phyloP scores from a whole-genome alignment of 345 rosid genomes.

The Populus simonii region DNA sequence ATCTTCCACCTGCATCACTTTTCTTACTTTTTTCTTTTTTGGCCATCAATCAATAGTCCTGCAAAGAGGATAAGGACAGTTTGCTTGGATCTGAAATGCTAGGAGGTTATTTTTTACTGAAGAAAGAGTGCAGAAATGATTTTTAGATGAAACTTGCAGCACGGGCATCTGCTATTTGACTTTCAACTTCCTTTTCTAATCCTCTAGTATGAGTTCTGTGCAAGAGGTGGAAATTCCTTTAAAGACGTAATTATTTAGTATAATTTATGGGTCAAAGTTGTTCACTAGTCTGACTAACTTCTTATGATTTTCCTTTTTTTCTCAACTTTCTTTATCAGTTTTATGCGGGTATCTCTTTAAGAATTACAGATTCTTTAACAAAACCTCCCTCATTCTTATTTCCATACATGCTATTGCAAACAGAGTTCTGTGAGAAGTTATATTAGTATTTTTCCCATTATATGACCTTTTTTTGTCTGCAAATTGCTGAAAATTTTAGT shows the following conservation, averaged over 20 bases:
- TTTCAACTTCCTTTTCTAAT: neutral
- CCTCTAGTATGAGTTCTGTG: neutral
- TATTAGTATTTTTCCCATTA: neutral
- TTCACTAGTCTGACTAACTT: neutral
- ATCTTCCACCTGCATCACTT: too few species aligned
- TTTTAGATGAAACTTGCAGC: neutral
- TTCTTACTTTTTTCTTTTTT: neutral
- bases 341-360: neutral
- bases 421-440: neutral
- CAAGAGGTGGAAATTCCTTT: neutral
- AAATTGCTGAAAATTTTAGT: neutral
- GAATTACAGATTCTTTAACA: neutral
- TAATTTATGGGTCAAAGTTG: neutral
- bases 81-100: neutral
- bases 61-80: neutral
- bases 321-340: neutral
- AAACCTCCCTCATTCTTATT: neutral
- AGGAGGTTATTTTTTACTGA: neutral
- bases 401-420: too few species aligned
- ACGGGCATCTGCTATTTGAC: neutral
- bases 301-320: neutral
- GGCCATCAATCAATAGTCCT: neutral
- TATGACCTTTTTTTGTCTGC: neutral
- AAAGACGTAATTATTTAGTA: neutral
- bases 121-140: neutral